Percentiles rank a stretch among this genome's conserved stretches.
These are phyloP conservation scores for Leavenworthia alabamica DNA, from an alignment of 345 rosid genomes.

Conservation along the genomic window DNA sequence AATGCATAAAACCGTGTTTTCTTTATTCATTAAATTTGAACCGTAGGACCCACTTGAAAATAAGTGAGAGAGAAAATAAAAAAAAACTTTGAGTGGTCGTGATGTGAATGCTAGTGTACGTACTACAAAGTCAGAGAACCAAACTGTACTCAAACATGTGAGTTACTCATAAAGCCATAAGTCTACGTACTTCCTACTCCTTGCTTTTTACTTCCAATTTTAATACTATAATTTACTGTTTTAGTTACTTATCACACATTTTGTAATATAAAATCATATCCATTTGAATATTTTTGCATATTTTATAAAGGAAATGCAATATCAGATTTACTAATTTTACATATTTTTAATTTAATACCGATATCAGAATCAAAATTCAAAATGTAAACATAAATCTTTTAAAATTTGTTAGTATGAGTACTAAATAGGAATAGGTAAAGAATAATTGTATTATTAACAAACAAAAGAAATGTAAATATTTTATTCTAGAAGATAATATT, in stretches of 20 bases:
- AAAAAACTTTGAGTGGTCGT: conserved; percentile 2
- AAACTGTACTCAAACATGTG: conserved; percentile 20
- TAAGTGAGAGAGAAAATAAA: neutral
- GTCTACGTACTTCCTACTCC: neutral
- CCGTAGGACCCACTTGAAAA: neutral
- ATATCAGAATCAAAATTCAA: no score
- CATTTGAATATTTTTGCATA: neutral
- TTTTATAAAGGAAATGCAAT: neutral
- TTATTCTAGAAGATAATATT: neutral
- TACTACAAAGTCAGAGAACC: conserved; percentile 1
- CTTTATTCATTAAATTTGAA: neutral
- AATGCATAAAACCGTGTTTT: neutral
- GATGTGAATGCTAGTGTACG: conserved; percentile 1
- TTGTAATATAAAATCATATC: neutral
- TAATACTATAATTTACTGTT: neutral
- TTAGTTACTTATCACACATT: neutral
- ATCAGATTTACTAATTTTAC: no score
- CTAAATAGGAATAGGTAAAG: neutral
- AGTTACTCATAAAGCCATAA: neutral
- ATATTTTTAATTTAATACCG: no score
- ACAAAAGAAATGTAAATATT: neutral
- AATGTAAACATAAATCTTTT: no score
- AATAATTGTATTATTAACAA: neutral
- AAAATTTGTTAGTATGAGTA: neutral
- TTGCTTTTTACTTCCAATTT: neutral